Evolutionary conservation across 345 rosid genomes (phyloP), one percentile per base, ranked within the genome.

Genomic region (Citrus hindsii): DNA sequence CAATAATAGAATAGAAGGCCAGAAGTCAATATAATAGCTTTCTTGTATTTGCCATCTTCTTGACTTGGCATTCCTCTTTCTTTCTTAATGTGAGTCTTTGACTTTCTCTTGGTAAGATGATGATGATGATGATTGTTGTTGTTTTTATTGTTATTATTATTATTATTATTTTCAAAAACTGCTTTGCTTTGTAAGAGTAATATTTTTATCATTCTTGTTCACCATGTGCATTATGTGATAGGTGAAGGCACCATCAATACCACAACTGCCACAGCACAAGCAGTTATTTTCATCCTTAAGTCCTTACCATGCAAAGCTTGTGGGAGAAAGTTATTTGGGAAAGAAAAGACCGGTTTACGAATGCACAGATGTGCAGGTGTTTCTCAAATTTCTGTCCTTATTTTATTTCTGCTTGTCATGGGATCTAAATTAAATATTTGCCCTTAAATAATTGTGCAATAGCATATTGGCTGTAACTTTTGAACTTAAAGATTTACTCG

Each of bases 261-360:
- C 98, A 33, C 98, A 92, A 81, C 88, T 95, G 65, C 98, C 99
- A 71, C 85, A 87, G 71, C 92, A 90, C 76, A 91, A 85, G 83
- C 93, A 93, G 85, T 86, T 93, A 71, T 85, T 86, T 65, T 84
- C 92, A 71, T 84, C 86, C 69, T 84, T 95, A 73, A 87, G 92
- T 83, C 89, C 97, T 73, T 88, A 88, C 79, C 94, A 93, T 77
- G 82, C 99, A 25, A 89, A 87, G 88, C 98, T 93, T 40, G 98
- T 93, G 4, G 99, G 99, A 64, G 97, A 93, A 88, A 95, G 96
- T 85, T 95, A 85, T 80, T 86, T 92, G 86, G 98, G 92, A 59
- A 92, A 83, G 88, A 95, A 88, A 84, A 87, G 97, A 82, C 97
- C 96, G 21, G 85, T 95, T 32, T 87, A 92, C 37, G 98, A 93